A percentile compares a stretch with the other conserved stretches of the same genome.
phyloP scores from a whole-genome alignment of 2,329 filamentous ascomycete genomes.

The Penicillium sp. region DNA sequence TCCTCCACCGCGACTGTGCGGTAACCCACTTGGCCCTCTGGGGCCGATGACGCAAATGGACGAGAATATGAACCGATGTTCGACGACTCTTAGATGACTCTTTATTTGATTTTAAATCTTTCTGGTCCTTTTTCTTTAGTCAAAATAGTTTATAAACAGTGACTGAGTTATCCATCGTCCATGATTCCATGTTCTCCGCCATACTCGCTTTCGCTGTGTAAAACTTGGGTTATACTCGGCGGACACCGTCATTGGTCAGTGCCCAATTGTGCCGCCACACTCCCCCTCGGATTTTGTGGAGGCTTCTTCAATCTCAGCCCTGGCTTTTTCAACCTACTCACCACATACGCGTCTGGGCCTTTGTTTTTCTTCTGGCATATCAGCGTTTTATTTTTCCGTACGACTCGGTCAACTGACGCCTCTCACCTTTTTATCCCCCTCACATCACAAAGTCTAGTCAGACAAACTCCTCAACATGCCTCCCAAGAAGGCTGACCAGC shows the following conservation, averaged over 20 bases:
- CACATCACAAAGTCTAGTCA: constrained; percentile 13
- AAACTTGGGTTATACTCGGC: constrained; percentile 16
- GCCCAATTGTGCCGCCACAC: constrained; percentile 32
- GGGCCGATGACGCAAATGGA: constrained; percentile 23
- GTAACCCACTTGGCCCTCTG: background rate
- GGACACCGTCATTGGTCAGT: constrained; percentile 23
- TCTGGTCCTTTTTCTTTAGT: too few relatives aligned
- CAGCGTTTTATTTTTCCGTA: constrained; percentile 17
- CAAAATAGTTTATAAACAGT: too few relatives aligned
- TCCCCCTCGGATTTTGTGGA: constrained; percentile 40
- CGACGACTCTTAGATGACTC: too few relatives aligned
- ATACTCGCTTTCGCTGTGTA: background rate
- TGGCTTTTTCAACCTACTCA: constrained; percentile 20
- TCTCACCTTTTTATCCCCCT: constrained; percentile 19
- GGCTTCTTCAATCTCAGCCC: constrained; percentile 18
- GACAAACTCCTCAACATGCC: constrained; percentile 47
- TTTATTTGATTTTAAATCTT: too few relatives aligned
- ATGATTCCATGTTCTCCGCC: background rate
- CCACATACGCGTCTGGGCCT: constrained; percentile 7
- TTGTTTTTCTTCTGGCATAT: constrained; percentile 21
- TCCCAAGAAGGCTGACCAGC: constrained; percentile 51
- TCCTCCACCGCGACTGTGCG: constrained; percentile 4
- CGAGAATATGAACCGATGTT: background rate
- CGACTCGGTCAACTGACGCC: constrained; percentile 19
- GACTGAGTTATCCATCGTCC: too few relatives aligned